phyloP scores from a whole-genome alignment of 768 basidiomycete species.

The Mrakia blollopis region DNA sequence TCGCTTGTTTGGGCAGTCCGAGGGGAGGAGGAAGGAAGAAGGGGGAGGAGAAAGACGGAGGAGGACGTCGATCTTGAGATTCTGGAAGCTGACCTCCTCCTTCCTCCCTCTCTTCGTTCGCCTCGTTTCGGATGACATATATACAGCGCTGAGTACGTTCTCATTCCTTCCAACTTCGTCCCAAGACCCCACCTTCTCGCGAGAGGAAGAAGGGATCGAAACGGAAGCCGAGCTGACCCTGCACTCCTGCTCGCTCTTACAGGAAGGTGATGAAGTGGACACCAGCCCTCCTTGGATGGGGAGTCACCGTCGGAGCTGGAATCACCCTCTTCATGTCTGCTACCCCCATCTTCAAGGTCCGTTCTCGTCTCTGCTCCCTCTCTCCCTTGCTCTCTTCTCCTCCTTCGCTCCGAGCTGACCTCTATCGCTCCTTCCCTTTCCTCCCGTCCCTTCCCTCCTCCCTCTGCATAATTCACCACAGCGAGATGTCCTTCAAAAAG shows the following conservation, averaged over 20 bases:
- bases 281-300: conserved; percentile 24
- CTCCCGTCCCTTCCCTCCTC: neutral
- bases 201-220: neutral
- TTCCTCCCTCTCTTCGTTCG: no score
- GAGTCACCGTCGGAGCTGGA: conserved; percentile 16
- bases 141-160: no score
- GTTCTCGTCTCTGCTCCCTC: neutral
- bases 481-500: conserved; percentile 24
- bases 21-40: no score
- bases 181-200: no score
- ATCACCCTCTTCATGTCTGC: conserved; percentile 30
- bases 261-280: conserved; percentile 22
- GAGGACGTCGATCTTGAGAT: no score
- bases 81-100: no score
- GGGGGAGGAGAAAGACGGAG: no score
- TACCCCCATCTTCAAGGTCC: conserved; percentile 32
- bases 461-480: neutral
- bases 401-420: neutral
- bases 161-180: no score
- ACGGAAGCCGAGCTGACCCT: neutral
- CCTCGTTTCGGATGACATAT: no score
- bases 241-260: neutral
- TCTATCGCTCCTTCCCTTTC: neutral
- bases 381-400: neutral
- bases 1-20: no score